phyloP scores from a whole-genome alignment of 1,284 basidiomycete genomes.

The Kwoniella shivajii region DNA sequence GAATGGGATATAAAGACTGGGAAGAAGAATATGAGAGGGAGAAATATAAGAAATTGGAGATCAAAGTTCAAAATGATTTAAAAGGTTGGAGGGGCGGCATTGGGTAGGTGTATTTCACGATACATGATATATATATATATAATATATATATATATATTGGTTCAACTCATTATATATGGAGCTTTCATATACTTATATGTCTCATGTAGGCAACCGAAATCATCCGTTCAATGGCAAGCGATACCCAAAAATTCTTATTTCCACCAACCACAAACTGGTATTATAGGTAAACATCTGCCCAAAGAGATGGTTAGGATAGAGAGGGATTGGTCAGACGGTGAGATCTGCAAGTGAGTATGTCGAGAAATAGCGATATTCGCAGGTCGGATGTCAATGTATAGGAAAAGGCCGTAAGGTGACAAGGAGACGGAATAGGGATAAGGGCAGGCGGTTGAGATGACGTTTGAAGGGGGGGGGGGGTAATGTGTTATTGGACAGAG shows the following conservation, averaged over 20 bases:
- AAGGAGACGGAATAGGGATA: background rate
- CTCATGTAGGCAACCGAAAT: constrained; percentile 14
- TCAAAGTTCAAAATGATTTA: constrained; percentile 43
- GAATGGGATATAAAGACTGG: constrained; percentile 24
- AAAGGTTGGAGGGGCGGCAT: constrained; percentile 48
- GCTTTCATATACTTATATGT: too few species aligned
- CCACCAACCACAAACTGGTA: constrained; percentile 21
- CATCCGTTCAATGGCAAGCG: constrained; percentile 19
- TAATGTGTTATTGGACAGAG: too few species aligned
- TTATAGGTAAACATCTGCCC: constrained; percentile 47
- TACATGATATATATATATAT: too few species aligned
- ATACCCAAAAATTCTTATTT: constrained; percentile 15
- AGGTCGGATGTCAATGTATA: background rate
- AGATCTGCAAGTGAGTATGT: constrained; percentile 51
- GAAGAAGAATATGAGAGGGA: constrained; percentile 31
- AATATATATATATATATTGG: too few species aligned
- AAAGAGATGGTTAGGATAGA: constrained; percentile 56
- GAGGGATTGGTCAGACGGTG: constrained; percentile 55
- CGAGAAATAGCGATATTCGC: background rate
- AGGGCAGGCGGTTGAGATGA: background rate
- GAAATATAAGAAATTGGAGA: constrained; percentile 26
- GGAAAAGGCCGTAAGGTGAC: background rate
- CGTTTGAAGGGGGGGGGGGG: too few species aligned
- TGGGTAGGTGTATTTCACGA: constrained; percentile 33
- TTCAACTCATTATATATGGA: too few species aligned